Evolutionary conservation across 2,329 filamentous ascomycete genomes (phyloP).

Genomic region (Hymenoscyphus occultus): DNA sequence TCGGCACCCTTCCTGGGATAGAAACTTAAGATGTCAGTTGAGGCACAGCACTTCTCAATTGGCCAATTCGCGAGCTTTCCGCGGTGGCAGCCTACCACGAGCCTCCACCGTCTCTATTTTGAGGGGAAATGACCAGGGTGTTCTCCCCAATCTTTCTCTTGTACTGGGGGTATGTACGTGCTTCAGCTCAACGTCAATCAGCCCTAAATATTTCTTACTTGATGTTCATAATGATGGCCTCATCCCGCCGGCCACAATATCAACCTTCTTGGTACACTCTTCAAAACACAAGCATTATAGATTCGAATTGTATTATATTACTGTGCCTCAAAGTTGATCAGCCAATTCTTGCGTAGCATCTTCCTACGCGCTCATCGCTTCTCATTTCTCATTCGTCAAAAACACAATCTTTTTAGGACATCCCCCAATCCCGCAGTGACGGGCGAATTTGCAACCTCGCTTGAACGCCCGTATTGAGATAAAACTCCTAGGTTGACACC

Average conservation of each 20-base stretch:
- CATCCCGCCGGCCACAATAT: background rate
- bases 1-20: background rate
- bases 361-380: background rate
- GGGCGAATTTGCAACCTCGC: background rate
- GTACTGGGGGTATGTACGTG: background rate
- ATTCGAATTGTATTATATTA: background rate
- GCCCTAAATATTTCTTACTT: conserved; percentile 6
- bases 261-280: conserved; percentile 1
- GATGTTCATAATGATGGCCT: conserved; percentile 9
- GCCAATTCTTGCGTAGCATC: background rate
- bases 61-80: conserved; percentile 17
- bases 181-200: conserved; percentile 11
- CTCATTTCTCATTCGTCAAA: background rate
- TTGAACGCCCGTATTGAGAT: background rate
- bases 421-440: background rate
- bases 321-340: background rate
- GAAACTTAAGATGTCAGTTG: background rate
- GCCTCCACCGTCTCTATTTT: conserved; percentile 10
- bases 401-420: background rate
- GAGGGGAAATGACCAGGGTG: conserved; percentile 5
- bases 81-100: conserved; percentile 1
- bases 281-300: background rate
- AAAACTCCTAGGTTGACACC: background rate
- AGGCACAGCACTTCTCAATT: conserved; percentile 9
- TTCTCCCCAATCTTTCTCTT: background rate